phyloP scores from a whole-genome alignment of 2,329 filamentous ascomycete genomes.

The Nemania abortiva region DNA sequence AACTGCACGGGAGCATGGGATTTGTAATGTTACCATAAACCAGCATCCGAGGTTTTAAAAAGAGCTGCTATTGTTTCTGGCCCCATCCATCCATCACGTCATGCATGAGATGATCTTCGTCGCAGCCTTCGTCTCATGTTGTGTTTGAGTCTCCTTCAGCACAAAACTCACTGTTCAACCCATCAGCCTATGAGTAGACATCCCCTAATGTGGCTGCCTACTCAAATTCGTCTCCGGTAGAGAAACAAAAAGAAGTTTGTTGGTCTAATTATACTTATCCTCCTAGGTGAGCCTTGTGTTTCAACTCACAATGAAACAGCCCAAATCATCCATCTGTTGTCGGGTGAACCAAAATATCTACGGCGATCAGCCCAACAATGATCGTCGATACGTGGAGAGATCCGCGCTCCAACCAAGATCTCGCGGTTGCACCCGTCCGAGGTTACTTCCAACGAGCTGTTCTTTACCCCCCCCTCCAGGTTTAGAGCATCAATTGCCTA shows the following conservation, averaged over 20 bases:
- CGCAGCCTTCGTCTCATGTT: conserved; percentile 34
- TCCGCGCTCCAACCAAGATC: not conserved
- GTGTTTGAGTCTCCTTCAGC: conserved; percentile 32
- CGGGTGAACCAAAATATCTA: conserved; percentile 2
- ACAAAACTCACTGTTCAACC: conserved; percentile 6
- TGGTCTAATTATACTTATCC: not conserved
- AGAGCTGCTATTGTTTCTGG: conserved; percentile 21
- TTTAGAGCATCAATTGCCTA: too few species aligned
- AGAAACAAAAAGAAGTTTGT: not conserved
- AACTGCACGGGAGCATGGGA: not conserved
- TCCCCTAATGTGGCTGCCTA: not conserved
- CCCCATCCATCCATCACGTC: conserved; percentile 10
- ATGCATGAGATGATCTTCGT: conserved; percentile 27
- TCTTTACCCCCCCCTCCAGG: not conserved
- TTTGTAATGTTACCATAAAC: not conserved
- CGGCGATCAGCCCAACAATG: not conserved
- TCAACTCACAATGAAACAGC: conserved; percentile 22
- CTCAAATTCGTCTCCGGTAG: not conserved
- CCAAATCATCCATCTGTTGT: not conserved
- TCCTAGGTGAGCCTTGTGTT: conserved; percentile 8
- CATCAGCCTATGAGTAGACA: not conserved
- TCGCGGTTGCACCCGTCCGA: not conserved
- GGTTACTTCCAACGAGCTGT: not conserved
- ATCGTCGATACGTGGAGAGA: not conserved
- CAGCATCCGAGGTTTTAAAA: not conserved